Percentiles rank a stretch among this genome's conserved stretches.
phyloP scores from a whole-genome alignment of 2,329 filamentous ascomycete genomes.

The Tolypocladium paradoxum region DNA sequence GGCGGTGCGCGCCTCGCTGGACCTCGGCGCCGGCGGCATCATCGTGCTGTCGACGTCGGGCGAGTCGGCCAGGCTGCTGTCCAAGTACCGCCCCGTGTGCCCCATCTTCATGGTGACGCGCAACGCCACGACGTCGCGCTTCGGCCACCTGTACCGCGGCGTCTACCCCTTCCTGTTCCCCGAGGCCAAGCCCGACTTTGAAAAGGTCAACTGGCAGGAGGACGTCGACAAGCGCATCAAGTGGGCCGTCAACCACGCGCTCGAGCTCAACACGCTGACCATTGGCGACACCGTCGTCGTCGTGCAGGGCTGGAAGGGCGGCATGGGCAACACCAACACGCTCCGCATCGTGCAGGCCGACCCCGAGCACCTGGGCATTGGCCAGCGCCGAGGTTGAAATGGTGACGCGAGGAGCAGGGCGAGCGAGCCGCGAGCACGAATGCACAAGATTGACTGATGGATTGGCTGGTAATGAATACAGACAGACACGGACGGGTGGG shows the following conservation, averaged over 20 bases:
- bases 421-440: background rate
- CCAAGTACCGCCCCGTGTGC: conserved; percentile 98
- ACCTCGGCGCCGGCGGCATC: conserved; percentile 93
- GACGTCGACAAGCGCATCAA: conserved; percentile 96
- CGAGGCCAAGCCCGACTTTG: conserved; percentile 90
- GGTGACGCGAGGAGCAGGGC: background rate
- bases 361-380: conserved; percentile 46
- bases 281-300: conserved; percentile 68
- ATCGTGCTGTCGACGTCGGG: conserved; percentile 93
- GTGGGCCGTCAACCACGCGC: conserved; percentile 85
- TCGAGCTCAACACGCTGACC: conserved; percentile 67
- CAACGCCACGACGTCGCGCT: conserved; percentile 72
- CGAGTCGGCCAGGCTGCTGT: conserved; percentile 85
- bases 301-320: conserved; percentile 84
- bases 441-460: background rate
- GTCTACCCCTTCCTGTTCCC: conserved; percentile 96
- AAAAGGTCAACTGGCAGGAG: conserved; percentile 91
- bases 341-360: conserved; percentile 53
- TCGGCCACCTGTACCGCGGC: conserved; percentile 90
- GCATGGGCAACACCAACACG: conserved; percentile 87
- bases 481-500: background rate
- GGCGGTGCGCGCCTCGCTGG: conserved; percentile 86
- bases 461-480: background rate
- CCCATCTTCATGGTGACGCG: conserved; percentile 99
- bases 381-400: conserved; percentile 21